A percentile compares a stretch with the other conserved stretches of the same genome.
Evolutionary conservation across 768 basidiomycete genomes (phyloP).

Genomic region (Crucibulum laeve): DNA sequence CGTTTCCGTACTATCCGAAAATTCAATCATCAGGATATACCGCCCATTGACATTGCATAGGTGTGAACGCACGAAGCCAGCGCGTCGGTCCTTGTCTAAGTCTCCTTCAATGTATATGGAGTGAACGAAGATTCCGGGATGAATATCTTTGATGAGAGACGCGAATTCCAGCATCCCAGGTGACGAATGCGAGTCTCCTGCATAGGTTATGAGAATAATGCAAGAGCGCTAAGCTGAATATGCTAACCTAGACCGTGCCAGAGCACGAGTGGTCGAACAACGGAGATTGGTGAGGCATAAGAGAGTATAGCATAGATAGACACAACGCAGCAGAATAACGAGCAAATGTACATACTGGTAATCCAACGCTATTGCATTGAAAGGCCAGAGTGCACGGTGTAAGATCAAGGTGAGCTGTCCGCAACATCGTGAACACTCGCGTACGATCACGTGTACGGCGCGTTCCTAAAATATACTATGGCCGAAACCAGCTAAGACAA

Average conservation of each 20-base stretch:
- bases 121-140: conserved; percentile 77
- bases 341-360: not conserved
- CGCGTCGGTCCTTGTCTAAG: conserved; percentile 56
- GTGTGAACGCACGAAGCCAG: conserved; percentile 61
- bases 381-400: no score
- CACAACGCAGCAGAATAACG: not conserved
- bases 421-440: no score
- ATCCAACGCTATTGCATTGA: not conserved
- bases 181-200: conserved; percentile 74
- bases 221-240: not conserved
- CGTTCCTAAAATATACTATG: not conserved
- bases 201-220: conserved; percentile 32
- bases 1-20: conserved; percentile 63
- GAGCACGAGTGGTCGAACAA: conserved; percentile 56
- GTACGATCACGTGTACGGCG: not conserved
- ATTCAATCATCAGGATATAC: conserved; percentile 6
- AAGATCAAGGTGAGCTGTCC: no score
- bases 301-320: not conserved
- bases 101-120: conserved; percentile 66
- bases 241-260: conserved; percentile 69
- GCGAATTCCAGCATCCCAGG: conserved; percentile 69
- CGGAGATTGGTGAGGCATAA: not conserved
- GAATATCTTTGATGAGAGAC: conserved; percentile 49
- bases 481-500: not conserved
- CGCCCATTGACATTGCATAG: not conserved